Evolutionary conservation across 306 rosid genomes (phyloP), one percentile per base, ranked within the genome.

Genomic region (Lathyrus tuberosus): DNA sequence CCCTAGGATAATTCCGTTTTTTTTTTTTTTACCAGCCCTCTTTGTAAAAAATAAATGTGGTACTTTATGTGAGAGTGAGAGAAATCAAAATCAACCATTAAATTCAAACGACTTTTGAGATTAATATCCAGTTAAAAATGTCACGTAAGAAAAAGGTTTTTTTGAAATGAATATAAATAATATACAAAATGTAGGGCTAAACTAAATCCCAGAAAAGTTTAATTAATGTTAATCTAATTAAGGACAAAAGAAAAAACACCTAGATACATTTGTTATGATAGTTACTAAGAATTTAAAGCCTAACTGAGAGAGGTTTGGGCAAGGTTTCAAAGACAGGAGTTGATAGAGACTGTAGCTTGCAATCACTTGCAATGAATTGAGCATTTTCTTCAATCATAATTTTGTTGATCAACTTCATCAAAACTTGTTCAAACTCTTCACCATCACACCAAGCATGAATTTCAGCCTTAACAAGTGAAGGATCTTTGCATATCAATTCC

Each of bases 391-490:
- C 85, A 9, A 65, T 9, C 5, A 74, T 48, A 26, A 85, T 69
- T 38, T 42, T 79, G 76, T 77, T 72, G 65, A 87, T 76, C 8
- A 83, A 58, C 0, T 76, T 66, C 20, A 79, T 6, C 40, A 87
- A 43, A 44, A 85, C 48, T 48, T 49, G 47, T 57, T 66, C 84
- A 0, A 60, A 26, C 3, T 88, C 90, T 79, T 79, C 78, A 33
- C 88, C 90, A 41, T 85, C 86, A 57, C 46, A 58, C 88, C 90
- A 85, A 5, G 68, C 86, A 60, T 85, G 84, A 52, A 85, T 83
- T 75, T 83, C 79, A 65, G 88, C 90, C 66, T 88, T 85, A 10
- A 88, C 2, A 22, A 79, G 64, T 20, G 5, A 20, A 69, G 88
- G 82, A 49, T 81, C 81, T 75, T 72, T 73, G 76, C 81, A 71